phyloP scores from a whole-genome alignment of 441 rosid genomes.

The Manihot esculenta region DNA sequence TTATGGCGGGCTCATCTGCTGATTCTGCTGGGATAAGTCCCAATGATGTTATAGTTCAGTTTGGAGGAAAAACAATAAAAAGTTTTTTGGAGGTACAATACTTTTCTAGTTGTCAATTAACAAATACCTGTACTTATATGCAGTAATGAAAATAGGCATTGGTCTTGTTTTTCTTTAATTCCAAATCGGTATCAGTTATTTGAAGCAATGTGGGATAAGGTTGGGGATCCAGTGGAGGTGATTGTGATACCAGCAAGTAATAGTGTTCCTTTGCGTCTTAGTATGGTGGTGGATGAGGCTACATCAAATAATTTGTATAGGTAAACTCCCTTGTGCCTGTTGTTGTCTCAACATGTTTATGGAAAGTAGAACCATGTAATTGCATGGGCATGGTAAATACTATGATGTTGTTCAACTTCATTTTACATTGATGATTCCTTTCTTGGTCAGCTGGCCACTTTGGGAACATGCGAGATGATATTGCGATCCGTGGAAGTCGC shows the following conservation, averaged over 20 bases:
- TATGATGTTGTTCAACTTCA: not conserved
- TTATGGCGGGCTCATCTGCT: conserved; percentile 7
- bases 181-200: not conserved
- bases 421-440: not conserved
- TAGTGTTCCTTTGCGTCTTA: not conserved
- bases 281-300: conserved; percentile 2
- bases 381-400: not conserved
- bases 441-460: not conserved
- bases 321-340: not conserved
- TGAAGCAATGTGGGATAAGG: not conserved
- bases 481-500: too few species aligned
- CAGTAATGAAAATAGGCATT: not conserved
- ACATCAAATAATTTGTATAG: conserved; percentile 1
- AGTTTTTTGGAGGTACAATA: conserved; percentile 12
- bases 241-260: not conserved
- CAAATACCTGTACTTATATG: not conserved
- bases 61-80: not conserved
- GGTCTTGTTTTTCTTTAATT: not conserved
- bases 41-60: too few species aligned
- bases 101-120: not conserved
- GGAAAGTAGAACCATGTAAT: not conserved
- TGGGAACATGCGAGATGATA: not conserved
- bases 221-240: not conserved
- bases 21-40: too few species aligned
- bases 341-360: not conserved